Evolutionary conservation across 495 filamentous ascomycete genomes (phyloP).

Genomic region (Trichoderma erinaceum): DNA sequence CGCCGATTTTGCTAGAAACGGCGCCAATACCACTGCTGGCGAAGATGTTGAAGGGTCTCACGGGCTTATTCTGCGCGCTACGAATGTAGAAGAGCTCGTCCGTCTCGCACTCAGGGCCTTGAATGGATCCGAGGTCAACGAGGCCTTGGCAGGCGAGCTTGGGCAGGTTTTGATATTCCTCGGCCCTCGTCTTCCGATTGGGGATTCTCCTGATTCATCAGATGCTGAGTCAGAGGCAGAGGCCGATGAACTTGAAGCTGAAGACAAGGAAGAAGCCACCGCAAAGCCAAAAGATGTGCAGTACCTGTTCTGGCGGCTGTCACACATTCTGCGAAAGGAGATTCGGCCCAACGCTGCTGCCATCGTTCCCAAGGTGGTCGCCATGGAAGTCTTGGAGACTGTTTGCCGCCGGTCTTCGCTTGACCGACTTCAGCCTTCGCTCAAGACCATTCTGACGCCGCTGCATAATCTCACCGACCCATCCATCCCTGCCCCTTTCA

Average conservation of each 20-base stretch:
- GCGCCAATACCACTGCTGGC: slow-evolving; percentile 42
- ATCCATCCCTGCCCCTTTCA: slow-evolving; percentile 60
- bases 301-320: slow-evolving; percentile 69
- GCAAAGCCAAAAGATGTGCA: slow-evolving; percentile 42
- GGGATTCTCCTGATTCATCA: slow-evolving; percentile 14
- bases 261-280: slow-evolving; percentile 34
- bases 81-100: slow-evolving; percentile 61
- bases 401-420: slow-evolving; percentile 52
- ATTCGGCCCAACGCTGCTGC: slow-evolving; percentile 53
- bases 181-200: slow-evolving; percentile 49
- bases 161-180: slow-evolving; percentile 76
- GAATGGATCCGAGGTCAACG: slow-evolving; percentile 53
- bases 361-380: slow-evolving; percentile 67
- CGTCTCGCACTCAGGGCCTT: slow-evolving; percentile 59
- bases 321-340: slow-evolving; percentile 73
- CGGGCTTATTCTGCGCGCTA: slow-evolving; percentile 60
- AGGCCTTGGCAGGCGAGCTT: slow-evolving; percentile 63
- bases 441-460: slow-evolving; percentile 66
- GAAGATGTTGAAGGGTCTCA: slow-evolving; percentile 63
- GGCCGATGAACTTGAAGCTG: slow-evolving; percentile 41
- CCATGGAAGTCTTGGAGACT: slow-evolving; percentile 62
- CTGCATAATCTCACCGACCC: slow-evolving; percentile 79
- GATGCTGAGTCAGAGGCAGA: slow-evolving; percentile 39
- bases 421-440: slow-evolving; percentile 50
- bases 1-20: slow-evolving; percentile 65